Percentiles rank a stretch among this genome's conserved stretches.
Evolutionary conservation across 768 basidiomycete species (phyloP).

Genomic region (Trametes punicea): DNA sequence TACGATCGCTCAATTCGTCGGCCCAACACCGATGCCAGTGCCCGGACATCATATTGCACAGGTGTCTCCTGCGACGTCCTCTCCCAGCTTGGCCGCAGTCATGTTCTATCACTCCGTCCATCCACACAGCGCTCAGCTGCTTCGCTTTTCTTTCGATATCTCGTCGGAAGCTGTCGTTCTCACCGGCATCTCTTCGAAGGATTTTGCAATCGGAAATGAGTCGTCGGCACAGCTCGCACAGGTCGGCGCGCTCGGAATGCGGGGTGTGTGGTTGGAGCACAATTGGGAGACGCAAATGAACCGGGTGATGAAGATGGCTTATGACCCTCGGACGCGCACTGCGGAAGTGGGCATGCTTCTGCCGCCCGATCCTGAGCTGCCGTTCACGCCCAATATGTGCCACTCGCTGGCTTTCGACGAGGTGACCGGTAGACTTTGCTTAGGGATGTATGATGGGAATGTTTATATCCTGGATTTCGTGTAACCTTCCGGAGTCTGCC

Average conservation of each 20-base stretch:
- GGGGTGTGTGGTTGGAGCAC: slow-evolving; percentile 53
- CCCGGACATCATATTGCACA: slow-evolving; percentile 21
- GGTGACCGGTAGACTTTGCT: slow-evolving; percentile 46
- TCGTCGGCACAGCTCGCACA: slow-evolving; percentile 27
- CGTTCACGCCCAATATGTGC: slow-evolving; percentile 46
- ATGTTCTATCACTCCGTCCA: slow-evolving; percentile 21
- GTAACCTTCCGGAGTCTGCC: slow-evolving; percentile 5
- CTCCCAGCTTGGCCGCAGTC: slow-evolving; percentile 21
- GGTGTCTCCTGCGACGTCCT: slow-evolving; percentile 16
- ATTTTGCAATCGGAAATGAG: slow-evolving; percentile 22
- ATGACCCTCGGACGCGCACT: slow-evolving; percentile 25
- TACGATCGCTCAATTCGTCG: slow-evolving; percentile 16
- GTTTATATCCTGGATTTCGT: slow-evolving; percentile 45
- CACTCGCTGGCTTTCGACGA: slow-evolving; percentile 55
- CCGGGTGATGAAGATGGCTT: slow-evolving; percentile 44
- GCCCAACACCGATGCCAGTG: slow-evolving; percentile 20
- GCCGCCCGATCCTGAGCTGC: slow-evolving; percentile 45
- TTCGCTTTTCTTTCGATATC: slow-evolving; percentile 17
- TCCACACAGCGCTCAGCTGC: slow-evolving; percentile 18
- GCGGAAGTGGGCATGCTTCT: slow-evolving; percentile 37
- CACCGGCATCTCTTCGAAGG: slow-evolving; percentile 7
- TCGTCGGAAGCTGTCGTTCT: background rate
- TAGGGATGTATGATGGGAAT: slow-evolving; percentile 51
- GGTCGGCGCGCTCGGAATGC: slow-evolving; percentile 37
- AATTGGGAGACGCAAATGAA: slow-evolving; percentile 47